These are phyloP conservation scores for Elsinoe necatrix DNA, from an alignment of 2,329 filamentous ascomycete genomes.

Conservation along the genomic window DNA sequence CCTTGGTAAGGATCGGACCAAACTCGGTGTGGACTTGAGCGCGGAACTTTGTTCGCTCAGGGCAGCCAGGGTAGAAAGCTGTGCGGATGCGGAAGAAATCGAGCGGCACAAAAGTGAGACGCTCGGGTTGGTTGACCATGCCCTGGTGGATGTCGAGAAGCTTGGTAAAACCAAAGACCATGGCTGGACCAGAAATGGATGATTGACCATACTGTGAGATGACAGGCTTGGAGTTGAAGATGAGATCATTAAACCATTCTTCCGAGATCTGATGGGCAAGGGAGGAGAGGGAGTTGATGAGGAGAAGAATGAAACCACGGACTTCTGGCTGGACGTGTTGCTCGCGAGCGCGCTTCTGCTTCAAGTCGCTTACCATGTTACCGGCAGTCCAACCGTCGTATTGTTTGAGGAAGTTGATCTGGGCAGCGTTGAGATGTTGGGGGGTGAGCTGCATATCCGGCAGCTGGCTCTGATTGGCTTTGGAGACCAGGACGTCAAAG, in stretches of 20 bases:
- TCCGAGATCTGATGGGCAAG: constrained; percentile 32
- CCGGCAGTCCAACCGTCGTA: constrained; percentile 28
- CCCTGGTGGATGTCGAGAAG: constrained; percentile 36
- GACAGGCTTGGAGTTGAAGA: constrained; percentile 37
- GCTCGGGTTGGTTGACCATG: constrained; percentile 21
- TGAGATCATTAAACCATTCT: constrained; percentile 34
- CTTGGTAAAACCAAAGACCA: constrained; percentile 38
- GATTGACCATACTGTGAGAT: constrained; percentile 25
- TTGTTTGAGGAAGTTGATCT: constrained; percentile 28
- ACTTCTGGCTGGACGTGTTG: constrained; percentile 24
- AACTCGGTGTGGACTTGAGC: constrained; percentile 41
- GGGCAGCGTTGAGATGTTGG: constrained; percentile 26
- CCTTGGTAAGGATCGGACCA: constrained; percentile 30
- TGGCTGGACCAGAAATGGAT: constrained; percentile 27
- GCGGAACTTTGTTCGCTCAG: constrained; percentile 38
- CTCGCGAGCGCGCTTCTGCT: constrained; percentile 16
- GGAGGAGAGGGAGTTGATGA: constrained; percentile 26
- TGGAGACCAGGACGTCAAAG: constrained; percentile 39
- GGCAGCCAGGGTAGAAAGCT: constrained; percentile 36
- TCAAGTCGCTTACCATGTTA: constrained; percentile 18
- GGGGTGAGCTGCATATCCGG: constrained; percentile 37
- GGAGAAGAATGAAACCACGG: constrained; percentile 30
- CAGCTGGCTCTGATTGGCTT: constrained; percentile 33
- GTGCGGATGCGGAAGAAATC: constrained; percentile 38
- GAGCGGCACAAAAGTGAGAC: constrained; percentile 18